phyloP scores from a whole-genome alignment of 2,329 filamentous ascomycete genomes.

The Arthrinium phaeospermum region DNA sequence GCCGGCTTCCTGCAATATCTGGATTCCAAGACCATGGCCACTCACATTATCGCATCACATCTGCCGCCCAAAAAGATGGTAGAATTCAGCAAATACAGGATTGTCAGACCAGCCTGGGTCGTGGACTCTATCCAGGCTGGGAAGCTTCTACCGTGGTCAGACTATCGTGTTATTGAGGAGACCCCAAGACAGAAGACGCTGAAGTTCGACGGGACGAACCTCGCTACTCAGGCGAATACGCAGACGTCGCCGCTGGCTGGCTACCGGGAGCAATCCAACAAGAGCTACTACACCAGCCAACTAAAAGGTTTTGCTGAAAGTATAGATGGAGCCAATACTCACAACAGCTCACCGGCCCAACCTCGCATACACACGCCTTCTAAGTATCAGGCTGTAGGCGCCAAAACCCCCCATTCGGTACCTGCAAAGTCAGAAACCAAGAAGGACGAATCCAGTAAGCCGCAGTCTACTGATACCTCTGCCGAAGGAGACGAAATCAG shows the following conservation, averaged over 20 bases:
- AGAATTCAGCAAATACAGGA: slow-evolving; percentile 85
- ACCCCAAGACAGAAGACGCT: slow-evolving; percentile 82
- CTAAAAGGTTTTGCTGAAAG: slow-evolving; percentile 47
- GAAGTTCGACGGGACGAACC: slow-evolving; percentile 62
- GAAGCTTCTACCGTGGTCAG: slow-evolving; percentile 82
- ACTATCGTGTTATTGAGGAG: slow-evolving; percentile 85
- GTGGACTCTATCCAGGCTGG: slow-evolving; percentile 86
- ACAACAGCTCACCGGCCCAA: not conserved
- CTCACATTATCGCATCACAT: slow-evolving; percentile 91
- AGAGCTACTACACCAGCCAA: slow-evolving; percentile 82
- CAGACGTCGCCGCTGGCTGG: slow-evolving; percentile 55
- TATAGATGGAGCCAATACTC: not conserved
- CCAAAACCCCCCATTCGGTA: not conserved
- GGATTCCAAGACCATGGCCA: slow-evolving; percentile 92
- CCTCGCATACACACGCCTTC: not conserved
- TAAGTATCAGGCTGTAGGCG: not conserved
- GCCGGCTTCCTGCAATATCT: slow-evolving; percentile 94
- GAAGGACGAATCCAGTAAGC: not conserved
- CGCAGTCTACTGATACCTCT: not conserved
- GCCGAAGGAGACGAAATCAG: slow-evolving; percentile 2
- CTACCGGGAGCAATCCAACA: slow-evolving; percentile 82
- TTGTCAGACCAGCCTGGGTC: slow-evolving; percentile 95
- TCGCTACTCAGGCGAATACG: slow-evolving; percentile 70
- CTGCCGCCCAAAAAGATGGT: slow-evolving; percentile 91
- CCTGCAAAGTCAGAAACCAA: not conserved